phyloP scores from a whole-genome alignment of 2,329 filamentous ascomycete species.

The Colletotrichum filicis region DNA sequence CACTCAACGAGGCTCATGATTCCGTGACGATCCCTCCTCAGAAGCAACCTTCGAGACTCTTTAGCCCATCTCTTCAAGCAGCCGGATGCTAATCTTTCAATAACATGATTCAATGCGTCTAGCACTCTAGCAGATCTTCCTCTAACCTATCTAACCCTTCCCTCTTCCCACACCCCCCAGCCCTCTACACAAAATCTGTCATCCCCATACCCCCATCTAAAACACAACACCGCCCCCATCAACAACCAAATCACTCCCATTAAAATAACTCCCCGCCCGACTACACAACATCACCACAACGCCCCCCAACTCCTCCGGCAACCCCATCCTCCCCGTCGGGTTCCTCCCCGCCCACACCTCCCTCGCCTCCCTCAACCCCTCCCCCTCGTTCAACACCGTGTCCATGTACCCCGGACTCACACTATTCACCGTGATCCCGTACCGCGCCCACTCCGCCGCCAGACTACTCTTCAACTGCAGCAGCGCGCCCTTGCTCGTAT shows the following conservation, averaged over 20 bases:
- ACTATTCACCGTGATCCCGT: slow-evolving; percentile 78
- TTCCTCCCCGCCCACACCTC: slow-evolving; percentile 68
- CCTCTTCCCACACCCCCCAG: no score
- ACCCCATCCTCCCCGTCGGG: slow-evolving; percentile 73
- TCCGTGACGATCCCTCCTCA: no score
- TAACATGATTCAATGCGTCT: neutral
- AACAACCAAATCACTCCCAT: slow-evolving; percentile 72
- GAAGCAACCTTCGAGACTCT: no score
- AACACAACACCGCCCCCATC: slow-evolving; percentile 61
- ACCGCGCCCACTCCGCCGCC: slow-evolving; percentile 77
- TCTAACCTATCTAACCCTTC: neutral
- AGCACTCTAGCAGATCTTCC: no score
- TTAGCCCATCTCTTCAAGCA: no score
- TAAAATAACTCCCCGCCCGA: slow-evolving; percentile 74
- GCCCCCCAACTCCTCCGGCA: slow-evolving; percentile 71
- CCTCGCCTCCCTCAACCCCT: slow-evolving; percentile 63
- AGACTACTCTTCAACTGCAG: slow-evolving; percentile 71
- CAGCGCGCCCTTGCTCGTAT: slow-evolving; percentile 76
- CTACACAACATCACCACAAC: slow-evolving; percentile 70
- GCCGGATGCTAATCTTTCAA: neutral
- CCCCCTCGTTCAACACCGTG: slow-evolving; percentile 76
- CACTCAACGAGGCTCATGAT: no score
- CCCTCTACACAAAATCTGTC: no score
- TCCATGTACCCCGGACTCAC: slow-evolving; percentile 83
- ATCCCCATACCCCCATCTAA: neutral